Conservation (phyloP, 352 stramenopile genomes). For the Globisporangium yorkense region DNA sequence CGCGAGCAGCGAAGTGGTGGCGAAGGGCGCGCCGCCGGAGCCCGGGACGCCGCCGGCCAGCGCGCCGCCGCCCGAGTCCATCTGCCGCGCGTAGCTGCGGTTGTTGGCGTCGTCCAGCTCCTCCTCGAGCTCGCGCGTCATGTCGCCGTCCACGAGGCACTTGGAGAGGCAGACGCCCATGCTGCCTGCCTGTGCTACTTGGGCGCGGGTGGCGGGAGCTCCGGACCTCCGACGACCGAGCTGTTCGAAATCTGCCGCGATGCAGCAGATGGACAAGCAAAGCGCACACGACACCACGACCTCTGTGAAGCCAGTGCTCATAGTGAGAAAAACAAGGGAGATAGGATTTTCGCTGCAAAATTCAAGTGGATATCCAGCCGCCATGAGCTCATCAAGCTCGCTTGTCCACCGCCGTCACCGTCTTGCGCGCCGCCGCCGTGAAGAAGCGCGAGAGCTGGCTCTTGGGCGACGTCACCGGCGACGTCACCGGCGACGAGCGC, state of each 20-base stretch:
- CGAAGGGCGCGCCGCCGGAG: constrained; percentile 49
- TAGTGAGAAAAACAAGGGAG: no score
- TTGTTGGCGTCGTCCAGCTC: constrained; percentile 67
- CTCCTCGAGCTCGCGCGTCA: constrained; percentile 76
- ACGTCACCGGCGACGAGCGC: neutral
- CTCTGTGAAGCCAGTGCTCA: no score
- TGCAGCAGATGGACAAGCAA: no score
- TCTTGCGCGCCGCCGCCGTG: constrained; percentile 1
- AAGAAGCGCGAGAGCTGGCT: constrained; percentile 11
- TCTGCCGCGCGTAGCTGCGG: constrained; percentile 46
- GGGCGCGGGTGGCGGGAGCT: neutral
- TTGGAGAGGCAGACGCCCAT: constrained; percentile 86
- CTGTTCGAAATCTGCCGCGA: no score
- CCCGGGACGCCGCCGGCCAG: constrained; percentile 7
- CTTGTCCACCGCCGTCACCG: neutral
- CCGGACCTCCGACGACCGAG: no score
- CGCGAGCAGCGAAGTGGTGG: constrained; percentile 66
- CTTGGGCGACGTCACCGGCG: constrained; percentile 1
- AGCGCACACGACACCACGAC: no score
- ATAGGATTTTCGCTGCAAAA: no score
- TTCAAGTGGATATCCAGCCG: no score
- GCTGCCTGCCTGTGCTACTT: constrained; percentile 5
- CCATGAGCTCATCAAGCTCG: no score
- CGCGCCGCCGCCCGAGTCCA: constrained; percentile 1
- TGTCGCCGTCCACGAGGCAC: constrained; percentile 81